Percentiles rank a stretch among this genome's conserved stretches.
These are phyloP conservation scores for Liriodendron chinense DNA, from an alignment of 164 flowering plant genomes.

Conservation along the genomic window DNA sequence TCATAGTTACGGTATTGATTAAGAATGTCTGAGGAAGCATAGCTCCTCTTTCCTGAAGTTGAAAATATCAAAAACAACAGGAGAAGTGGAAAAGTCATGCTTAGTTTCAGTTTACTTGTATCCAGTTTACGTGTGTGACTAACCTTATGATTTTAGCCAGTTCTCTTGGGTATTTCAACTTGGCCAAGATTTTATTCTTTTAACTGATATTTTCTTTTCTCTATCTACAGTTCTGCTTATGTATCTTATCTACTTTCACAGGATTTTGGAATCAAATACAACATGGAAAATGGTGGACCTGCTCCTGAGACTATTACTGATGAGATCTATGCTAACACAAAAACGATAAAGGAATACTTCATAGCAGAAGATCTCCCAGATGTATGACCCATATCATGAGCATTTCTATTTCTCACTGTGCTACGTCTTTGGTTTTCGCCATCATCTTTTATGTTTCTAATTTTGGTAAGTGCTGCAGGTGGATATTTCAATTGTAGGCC, in stretches of 20 bases:
- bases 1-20: too few relatives aligned
- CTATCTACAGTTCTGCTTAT: background rate
- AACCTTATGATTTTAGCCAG: too few relatives aligned
- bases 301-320: conserved; percentile 95
- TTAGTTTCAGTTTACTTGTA: too few relatives aligned
- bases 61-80: too few relatives aligned
- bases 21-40: too few relatives aligned
- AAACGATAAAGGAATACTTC: conserved; percentile 77
- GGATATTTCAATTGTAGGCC: conserved; percentile 60
- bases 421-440: background rate
- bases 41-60: too few relatives aligned
- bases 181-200: background rate
- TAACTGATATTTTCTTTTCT: background rate
- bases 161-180: background rate
- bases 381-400: conserved; percentile 35
- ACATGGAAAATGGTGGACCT: conserved; percentile 99
- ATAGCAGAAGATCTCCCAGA: conserved; percentile 82
- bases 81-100: too few relatives aligned
- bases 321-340: conserved; percentile 86
- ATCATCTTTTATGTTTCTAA: conserved; percentile 1
- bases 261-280: conserved; percentile 98
- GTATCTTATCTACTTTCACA: conserved; percentile 23
- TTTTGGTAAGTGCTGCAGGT: conserved; percentile 44
- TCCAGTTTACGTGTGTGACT: too few relatives aligned
- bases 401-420: background rate